Base-by-base conservation (phyloP, 805 yeast species). In the Nakazawaea anatomiae region DNA sequence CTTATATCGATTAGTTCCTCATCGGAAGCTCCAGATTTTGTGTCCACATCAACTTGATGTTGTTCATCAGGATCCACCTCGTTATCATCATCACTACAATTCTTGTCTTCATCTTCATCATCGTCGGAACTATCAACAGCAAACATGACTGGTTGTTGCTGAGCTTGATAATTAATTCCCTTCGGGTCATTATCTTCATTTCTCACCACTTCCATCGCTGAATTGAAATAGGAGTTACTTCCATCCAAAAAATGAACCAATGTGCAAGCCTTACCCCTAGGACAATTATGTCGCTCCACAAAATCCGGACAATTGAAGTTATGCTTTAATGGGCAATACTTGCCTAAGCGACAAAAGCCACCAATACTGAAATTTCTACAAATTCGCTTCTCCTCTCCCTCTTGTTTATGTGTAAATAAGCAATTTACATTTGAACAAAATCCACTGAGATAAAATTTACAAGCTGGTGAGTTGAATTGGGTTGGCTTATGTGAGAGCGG, bases 311-410 rank as follows among this genome's bases (percentile, higher is more conserved):
- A 87, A 52, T 79, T 78, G 56, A 71, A 75, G 12, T 67, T 64
- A 60, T 87, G 96, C 36, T 75, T 64, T 44, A 76, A 74, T 5
- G 75, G 71, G 60, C 95, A 87, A 32, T 59, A 55, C 29, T 66
- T 59, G 0, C 94, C 96, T 28, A 77, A 63, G 32, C 70, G 76
- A 64, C 95, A 88, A 67, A 77, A 85, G 1, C 91, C 90, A 14
- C 79, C 78, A 35, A 82, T 58, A 4, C 91, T 76, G 68, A 87
- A 88, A 31, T 77, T 81, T 27, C 88, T 70, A 60, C 96, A 87
- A 0, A 80, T 70, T 6, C 47, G 31, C 2, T 47, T 27, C 18
- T 42, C 47, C 60, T 71, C 66, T 30, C 56, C 64, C 39, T 72
- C 79, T 48, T 58, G 58, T 68, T 71, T 75, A 65, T 75, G 87